Base-by-base conservation (phyloP, 2,329 filamentous ascomycete species). In the Botrytis fragariae region DNA sequence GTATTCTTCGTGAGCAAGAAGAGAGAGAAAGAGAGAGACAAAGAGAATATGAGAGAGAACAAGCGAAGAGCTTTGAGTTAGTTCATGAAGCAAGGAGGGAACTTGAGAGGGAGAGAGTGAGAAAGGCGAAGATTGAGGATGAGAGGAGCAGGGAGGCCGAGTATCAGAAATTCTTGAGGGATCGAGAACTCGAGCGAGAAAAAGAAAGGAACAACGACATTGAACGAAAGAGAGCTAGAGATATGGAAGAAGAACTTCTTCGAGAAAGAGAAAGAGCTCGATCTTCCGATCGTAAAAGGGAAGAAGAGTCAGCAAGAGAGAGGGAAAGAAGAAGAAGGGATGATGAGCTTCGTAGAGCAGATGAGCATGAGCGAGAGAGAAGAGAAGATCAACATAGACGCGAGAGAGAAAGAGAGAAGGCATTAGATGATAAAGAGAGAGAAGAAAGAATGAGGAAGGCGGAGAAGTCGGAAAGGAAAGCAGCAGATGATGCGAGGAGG, bases 391-490 rank as follows among this genome's bases (percentile, higher is more conserved):
- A 42, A 9, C 48, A 69, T 37, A 29, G 57, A 29, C 62, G 39
- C 6, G 71, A 72, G 48, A 69, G 63, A 69, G 62, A 60, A 12
- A 59, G 42, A 72, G 70, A 60, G 45, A 8, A 32, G 39, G 63
- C 51, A 20, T 29, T 60, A 6, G 29, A 62, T 22, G 68, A 25
- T 45, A 70, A 45, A 29, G 51, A 62, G 25, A 39, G 54, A 10
- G 59, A 42, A 44, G 60, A 71, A 8, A 65, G 69, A 32, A 72
- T 67, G 60, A 45, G 60, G 6, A 74, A 73, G 37, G 57, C 42
- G 0, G 74, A 75, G 22, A 74, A 69, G n/a, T 44, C 59, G 0
- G 73, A 72, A 32, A 32, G 62, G 1, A 73, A 77, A 42, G 69
- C 72, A 1, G 72, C 69, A 10, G 74, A 75, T 42, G 63, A 72